These are phyloP conservation scores for Thelephora terrestris DNA, from an alignment of 1,284 basidiomycete species.

Conservation along the genomic window DNA sequence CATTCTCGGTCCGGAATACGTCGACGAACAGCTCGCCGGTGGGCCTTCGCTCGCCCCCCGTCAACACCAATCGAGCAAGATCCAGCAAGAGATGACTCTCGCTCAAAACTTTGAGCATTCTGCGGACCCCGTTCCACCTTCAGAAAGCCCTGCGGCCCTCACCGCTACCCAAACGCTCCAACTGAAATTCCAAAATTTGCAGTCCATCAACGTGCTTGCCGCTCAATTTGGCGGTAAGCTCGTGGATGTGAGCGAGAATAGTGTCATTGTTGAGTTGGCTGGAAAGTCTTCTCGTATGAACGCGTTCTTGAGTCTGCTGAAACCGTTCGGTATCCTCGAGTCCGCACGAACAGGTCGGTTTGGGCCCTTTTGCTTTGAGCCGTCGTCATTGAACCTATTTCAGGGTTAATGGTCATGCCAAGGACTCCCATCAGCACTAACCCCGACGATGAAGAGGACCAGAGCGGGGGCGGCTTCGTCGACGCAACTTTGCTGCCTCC, in stretches of 20 bases:
- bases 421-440: constrained; percentile 74
- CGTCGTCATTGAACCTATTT: constrained; percentile 5
- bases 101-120: constrained; percentile 67
- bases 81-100: constrained; percentile 58
- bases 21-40: constrained; percentile 78
- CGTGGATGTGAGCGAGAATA: constrained; percentile 92
- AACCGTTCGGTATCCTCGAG: constrained; percentile 60
- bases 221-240: constrained; percentile 89
- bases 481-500: constrained; percentile 88
- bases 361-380: constrained; percentile 1
- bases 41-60: constrained; percentile 75
- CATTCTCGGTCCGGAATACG: constrained; percentile 95
- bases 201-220: constrained; percentile 77
- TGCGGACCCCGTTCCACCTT: constrained; percentile 16
- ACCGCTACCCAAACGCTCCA: constrained; percentile 76
- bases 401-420: constrained; percentile 94
- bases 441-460: constrained; percentile 49
- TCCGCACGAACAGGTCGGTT: constrained; percentile 80
- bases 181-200: constrained; percentile 84
- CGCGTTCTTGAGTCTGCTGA: constrained; percentile 85
- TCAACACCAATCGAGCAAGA: constrained; percentile 30
- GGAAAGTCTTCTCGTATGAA: constrained; percentile 90
- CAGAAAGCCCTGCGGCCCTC: constrained; percentile 19
- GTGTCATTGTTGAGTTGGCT: constrained; percentile 90
- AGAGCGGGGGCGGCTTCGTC: constrained; percentile 43